A percentile compares a stretch with the other conserved stretches of the same genome.
These are phyloP conservation scores for Epichloe scottii DNA, from an alignment of 2,329 filamentous ascomycete species.

Conservation along the genomic window DNA sequence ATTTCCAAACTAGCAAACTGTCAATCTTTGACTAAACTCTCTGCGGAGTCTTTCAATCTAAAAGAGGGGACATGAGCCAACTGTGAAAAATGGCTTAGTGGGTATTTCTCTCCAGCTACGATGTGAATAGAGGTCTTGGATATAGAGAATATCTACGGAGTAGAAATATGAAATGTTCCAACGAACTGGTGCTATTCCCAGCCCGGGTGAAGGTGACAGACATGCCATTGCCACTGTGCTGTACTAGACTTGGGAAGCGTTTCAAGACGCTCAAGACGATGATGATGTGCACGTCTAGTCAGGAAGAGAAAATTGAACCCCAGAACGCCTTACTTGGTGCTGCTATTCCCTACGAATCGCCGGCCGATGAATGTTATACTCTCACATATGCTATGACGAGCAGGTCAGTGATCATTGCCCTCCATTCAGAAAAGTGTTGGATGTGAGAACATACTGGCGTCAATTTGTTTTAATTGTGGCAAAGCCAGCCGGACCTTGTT, in stretches of 20 bases:
- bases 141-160: not conserved
- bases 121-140: not conserved
- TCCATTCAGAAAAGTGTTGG: not conserved
- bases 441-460: slow-evolving; percentile 69
- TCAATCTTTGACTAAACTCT: slow-evolving; percentile 2
- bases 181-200: not conserved
- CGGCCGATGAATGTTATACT: not conserved
- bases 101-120: not conserved
- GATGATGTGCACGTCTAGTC: not conserved
- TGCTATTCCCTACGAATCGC: not conserved
- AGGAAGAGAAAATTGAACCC: not conserved
- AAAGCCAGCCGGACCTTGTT: slow-evolving; percentile 86
- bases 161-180: not conserved
- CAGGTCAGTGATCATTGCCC: not conserved
- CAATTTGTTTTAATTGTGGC: slow-evolving; percentile 84
- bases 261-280: not conserved
- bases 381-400: slow-evolving; percentile 7
- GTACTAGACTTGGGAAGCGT: not conserved
- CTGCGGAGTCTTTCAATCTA: not conserved
- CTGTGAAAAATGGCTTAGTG: not conserved
- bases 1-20: slow-evolving; percentile 3
- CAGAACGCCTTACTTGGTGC: not conserved
- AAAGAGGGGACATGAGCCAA: not conserved
- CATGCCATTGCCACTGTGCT: not conserved
- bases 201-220: not conserved